Evolutionary conservation across 2,329 filamentous ascomycete genomes (phyloP).

Genomic region (Xylariaceae sp.): DNA sequence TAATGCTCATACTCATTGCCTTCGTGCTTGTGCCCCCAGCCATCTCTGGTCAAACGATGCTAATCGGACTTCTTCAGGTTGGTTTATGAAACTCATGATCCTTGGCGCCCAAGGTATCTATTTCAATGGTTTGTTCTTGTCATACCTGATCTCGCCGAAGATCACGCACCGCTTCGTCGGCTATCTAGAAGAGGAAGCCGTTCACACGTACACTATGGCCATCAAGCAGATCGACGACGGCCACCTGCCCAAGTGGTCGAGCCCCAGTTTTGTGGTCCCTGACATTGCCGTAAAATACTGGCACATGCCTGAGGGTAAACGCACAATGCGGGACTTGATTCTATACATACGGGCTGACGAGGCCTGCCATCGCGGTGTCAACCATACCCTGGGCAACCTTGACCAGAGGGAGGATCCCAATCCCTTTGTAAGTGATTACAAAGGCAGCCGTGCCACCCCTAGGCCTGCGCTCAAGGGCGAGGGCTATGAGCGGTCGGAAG

Average conservation of each 20-base stretch:
- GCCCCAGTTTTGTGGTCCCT: slow-evolving; percentile 66
- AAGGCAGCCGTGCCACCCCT: slow-evolving; percentile 61
- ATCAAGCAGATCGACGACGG: slow-evolving; percentile 83
- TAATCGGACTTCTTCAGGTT: slow-evolving; percentile 45
- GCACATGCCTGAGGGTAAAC: slow-evolving; percentile 81
- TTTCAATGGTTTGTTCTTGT: slow-evolving; percentile 89
- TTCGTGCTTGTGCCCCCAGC: background rate
- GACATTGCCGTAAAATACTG: slow-evolving; percentile 90
- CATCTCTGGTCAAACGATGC: background rate
- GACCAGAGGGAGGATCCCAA: slow-evolving; percentile 85
- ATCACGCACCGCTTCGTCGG: slow-evolving; percentile 94
- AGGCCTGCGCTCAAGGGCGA: slow-evolving; percentile 60
- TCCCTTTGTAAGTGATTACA: slow-evolving; percentile 82
- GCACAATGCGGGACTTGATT: slow-evolving; percentile 80
- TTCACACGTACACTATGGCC: slow-evolving; percentile 88
- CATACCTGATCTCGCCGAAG: slow-evolving; percentile 80
- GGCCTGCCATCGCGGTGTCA: slow-evolving; percentile 87
- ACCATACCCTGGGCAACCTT: slow-evolving; percentile 89
- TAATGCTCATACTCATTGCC: no score
- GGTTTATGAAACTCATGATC: slow-evolving; percentile 90
- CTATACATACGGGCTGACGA: slow-evolving; percentile 89
- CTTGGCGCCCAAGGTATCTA: slow-evolving; percentile 92
- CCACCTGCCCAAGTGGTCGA: slow-evolving; percentile 75
- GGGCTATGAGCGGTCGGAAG: slow-evolving; percentile 81
- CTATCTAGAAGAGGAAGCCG: slow-evolving; percentile 95